phyloP scores from a whole-genome alignment of 2,329 filamentous ascomycete species.

The Sclerotiophoma versabilis region DNA sequence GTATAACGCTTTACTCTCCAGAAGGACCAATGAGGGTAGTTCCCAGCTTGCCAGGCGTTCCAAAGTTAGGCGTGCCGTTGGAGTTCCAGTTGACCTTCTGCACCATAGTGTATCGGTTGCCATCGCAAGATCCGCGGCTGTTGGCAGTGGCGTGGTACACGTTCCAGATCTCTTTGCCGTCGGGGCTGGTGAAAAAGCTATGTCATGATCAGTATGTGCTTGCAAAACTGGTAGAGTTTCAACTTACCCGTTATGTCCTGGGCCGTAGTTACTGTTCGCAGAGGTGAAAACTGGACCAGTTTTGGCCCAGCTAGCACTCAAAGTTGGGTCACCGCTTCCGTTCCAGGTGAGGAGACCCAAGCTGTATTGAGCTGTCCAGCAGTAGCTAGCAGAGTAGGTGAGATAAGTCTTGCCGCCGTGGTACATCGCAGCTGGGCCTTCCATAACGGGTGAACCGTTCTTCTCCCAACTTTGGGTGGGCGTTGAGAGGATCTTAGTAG shows the following conservation, averaged over 20 bases:
- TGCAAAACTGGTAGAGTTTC: not conserved
- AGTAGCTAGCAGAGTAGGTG: constrained; percentile 63
- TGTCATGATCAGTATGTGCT: not conserved
- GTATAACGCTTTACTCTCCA: constrained; percentile 35
- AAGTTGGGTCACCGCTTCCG: constrained; percentile 56
- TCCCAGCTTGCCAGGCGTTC: constrained; percentile 40
- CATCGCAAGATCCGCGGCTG: constrained; percentile 60
- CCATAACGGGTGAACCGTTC: constrained; percentile 60
- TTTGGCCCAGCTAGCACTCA: constrained; percentile 59
- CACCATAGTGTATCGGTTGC: constrained; percentile 62
- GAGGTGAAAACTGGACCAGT: constrained; percentile 60
- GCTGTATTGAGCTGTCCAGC: constrained; percentile 63
- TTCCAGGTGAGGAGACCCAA: constrained; percentile 63
- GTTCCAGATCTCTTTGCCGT: constrained; percentile 62
- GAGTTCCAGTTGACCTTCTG: constrained; percentile 59
- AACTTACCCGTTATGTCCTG: constrained; percentile 60
- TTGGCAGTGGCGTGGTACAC: constrained; percentile 64
- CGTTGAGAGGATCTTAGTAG: constrained; percentile 58
- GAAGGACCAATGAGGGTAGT: constrained; percentile 45
- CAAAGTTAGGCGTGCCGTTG: constrained; percentile 63
- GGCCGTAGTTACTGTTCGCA: constrained; percentile 64
- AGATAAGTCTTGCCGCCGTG: constrained; percentile 61
- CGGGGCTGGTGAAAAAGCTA: constrained; percentile 65
- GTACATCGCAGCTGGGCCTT: constrained; percentile 63
- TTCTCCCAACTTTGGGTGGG: constrained; percentile 62